phyloP scores from a whole-genome alignment of 495 filamentous ascomycete species.

The Daldinia caldariorum region DNA sequence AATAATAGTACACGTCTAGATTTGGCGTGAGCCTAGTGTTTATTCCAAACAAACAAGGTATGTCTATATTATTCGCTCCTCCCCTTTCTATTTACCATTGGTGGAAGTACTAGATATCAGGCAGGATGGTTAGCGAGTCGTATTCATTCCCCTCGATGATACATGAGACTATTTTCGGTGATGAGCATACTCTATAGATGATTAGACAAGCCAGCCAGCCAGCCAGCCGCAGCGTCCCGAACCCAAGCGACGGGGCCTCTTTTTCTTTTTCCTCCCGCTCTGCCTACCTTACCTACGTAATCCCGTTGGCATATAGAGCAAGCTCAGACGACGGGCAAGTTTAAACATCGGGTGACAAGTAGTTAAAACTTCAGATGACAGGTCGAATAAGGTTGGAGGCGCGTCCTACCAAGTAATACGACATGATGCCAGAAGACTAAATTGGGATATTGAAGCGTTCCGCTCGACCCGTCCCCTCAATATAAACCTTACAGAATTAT shows the following conservation, averaged over 20 bases:
- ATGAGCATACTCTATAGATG: not conserved
- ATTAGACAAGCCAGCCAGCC: not conserved
- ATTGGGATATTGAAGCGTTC: constrained; percentile 25
- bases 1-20: not conserved
- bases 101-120: not conserved
- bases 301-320: not conserved
- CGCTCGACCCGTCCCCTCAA: constrained; percentile 1
- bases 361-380: constrained; percentile 33
- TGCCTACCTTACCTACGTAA: not conserved
- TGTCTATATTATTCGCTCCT: not conserved
- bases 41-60: constrained; percentile 2
- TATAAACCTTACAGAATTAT: constrained; percentile 11
- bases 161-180: not conserved
- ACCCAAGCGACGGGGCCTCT: not conserved
- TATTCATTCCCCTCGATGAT: not conserved
- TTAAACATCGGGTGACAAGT: constrained; percentile 29
- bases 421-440: constrained; percentile 21
- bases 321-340: constrained; percentile 7
- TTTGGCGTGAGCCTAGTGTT: not conserved
- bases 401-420: constrained; percentile 14
- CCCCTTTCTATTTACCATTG: not conserved
- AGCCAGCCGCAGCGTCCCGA: not conserved
- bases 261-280: not conserved
- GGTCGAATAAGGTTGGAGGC: constrained; percentile 26
- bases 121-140: not conserved